phyloP scores from a whole-genome alignment of 345 rosid species.

The Brassica incana region DNA sequence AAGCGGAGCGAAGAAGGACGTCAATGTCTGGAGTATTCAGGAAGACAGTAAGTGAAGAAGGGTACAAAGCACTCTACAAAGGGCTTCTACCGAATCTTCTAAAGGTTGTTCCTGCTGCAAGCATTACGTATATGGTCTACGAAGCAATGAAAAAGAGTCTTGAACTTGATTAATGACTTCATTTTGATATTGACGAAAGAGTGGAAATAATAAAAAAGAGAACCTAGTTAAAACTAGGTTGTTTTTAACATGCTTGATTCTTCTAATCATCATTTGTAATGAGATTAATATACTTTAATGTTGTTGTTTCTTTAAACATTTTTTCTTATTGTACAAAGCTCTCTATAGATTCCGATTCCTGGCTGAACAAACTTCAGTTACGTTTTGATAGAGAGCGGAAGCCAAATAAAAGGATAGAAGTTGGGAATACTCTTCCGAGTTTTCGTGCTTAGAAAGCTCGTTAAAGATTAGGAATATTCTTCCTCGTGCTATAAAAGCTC shows the following conservation, averaged over 20 bases:
- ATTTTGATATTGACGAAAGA: slow-evolving; percentile 39
- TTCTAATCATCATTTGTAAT: slow-evolving; percentile 34
- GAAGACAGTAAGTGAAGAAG: slow-evolving; percentile 72
- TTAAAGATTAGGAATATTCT: no score
- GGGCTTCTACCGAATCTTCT: slow-evolving; percentile 86
- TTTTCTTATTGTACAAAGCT: no score
- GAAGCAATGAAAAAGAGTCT: slow-evolving; percentile 85
- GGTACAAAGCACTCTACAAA: slow-evolving; percentile 73
- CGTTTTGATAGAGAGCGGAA: no score
- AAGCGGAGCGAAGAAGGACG: slow-evolving; percentile 70
- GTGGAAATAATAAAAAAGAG: slow-evolving; percentile 25
- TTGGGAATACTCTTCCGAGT: no score
- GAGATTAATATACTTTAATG: background rate
- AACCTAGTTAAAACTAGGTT: slow-evolving; percentile 23
- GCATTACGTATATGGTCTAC: slow-evolving; percentile 59
- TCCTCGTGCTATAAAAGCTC: no score
- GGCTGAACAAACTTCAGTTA: no score
- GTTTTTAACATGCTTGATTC: slow-evolving; percentile 33
- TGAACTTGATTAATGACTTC: slow-evolving; percentile 54
- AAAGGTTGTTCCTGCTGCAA: slow-evolving; percentile 58
- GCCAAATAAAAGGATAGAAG: no score
- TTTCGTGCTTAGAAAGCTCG: no score
- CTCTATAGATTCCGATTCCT: no score
- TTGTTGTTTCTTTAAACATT: slow-evolving; percentile 16
- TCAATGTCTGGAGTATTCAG: slow-evolving; percentile 73